Evolutionary conservation across 805 yeast species (phyloP).

Genomic region (Candida silvatica): DNA sequence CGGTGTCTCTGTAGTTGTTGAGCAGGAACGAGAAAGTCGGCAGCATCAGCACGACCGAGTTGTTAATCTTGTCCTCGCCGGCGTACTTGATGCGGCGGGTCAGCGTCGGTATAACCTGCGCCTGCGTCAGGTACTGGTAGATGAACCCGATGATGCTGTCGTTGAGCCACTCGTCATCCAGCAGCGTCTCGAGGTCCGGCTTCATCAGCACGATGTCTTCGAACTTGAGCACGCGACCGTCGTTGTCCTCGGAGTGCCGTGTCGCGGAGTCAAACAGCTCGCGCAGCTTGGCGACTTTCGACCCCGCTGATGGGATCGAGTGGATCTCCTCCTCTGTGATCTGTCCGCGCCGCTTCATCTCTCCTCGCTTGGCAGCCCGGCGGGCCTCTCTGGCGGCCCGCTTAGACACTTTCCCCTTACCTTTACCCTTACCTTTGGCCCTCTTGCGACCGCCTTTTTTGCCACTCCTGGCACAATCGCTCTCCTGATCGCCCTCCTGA

Average conservation of each 20-base stretch:
- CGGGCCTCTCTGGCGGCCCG: too few species aligned
- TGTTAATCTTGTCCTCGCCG: constrained; percentile 15
- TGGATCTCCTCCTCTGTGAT: too few species aligned
- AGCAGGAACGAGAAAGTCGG: constrained; percentile 63
- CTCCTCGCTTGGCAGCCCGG: too few species aligned
- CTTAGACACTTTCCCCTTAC: too few species aligned
- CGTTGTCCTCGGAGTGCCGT: too few species aligned
- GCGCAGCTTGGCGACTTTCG: constrained; percentile 8
- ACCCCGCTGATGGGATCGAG: too few species aligned
- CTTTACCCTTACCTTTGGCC: too few species aligned
- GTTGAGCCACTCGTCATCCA: constrained; percentile 65
- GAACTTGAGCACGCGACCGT: constrained; percentile 33
- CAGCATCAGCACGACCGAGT: constrained; percentile 32
- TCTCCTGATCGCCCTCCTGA: too few species aligned
- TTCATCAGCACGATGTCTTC: constrained; percentile 50
- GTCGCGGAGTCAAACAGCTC: constrained; percentile 4
- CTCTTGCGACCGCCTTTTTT: too few species aligned
- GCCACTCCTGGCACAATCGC: too few species aligned
- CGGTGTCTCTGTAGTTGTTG: constrained; percentile 39
- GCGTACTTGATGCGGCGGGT: constrained; percentile 18
- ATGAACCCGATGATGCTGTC: constrained; percentile 61
- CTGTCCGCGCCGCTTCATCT: too few species aligned
- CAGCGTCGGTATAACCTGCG: constrained; percentile 19
- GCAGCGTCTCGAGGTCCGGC: constrained; percentile 48
- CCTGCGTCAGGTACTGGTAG: constrained; percentile 44